phyloP scores from a whole-genome alignment of 768 basidiomycete genomes.

The Boletales sp. region DNA sequence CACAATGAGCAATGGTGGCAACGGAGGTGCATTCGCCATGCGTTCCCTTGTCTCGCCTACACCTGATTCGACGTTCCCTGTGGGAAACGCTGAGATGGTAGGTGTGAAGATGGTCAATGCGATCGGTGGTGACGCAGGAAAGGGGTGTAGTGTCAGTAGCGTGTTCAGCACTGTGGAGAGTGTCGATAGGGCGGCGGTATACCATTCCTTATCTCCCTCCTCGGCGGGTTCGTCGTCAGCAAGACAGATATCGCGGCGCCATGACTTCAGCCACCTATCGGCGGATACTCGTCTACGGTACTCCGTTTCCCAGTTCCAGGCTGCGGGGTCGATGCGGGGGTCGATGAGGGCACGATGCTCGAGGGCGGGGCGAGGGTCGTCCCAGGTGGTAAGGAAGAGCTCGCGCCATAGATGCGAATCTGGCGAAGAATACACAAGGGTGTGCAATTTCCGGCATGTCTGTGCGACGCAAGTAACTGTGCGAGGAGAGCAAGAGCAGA shows the following conservation, averaged over 20 bases:
- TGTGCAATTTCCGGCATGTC: constrained; percentile 33
- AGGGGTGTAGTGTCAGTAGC: constrained; percentile 31
- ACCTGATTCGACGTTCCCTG: constrained; percentile 3
- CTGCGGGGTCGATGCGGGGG: constrained; percentile 15
- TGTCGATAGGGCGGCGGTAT: constrained; percentile 6
- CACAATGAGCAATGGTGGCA: constrained; percentile 29
- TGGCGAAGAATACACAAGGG: constrained; percentile 33
- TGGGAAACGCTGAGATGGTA: constrained; percentile 6
- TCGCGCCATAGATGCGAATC: constrained; percentile 45
- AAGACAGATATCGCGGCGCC: constrained; percentile 15
- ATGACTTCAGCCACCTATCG: constrained; percentile 23
- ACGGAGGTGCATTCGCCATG: constrained; percentile 29
- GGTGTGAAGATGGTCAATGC: constrained; percentile 16
- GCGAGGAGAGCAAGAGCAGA: constrained; percentile 21
- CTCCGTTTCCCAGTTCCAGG: constrained; percentile 23
- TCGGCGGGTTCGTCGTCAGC: not conserved
- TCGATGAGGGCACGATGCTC: constrained; percentile 24
- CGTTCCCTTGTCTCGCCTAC: constrained; percentile 12
- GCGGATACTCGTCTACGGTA: constrained; percentile 22
- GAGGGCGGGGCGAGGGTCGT: constrained; percentile 43
- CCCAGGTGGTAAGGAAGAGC: constrained; percentile 46
- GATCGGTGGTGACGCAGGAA: constrained; percentile 23
- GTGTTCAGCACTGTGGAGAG: constrained; percentile 33
- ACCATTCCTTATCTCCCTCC: not conserved
- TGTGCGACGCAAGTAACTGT: constrained; percentile 36